Base-by-base conservation (phyloP, 2,329 filamentous ascomycete genomes). In the Fusarium sulawesiense region DNA sequence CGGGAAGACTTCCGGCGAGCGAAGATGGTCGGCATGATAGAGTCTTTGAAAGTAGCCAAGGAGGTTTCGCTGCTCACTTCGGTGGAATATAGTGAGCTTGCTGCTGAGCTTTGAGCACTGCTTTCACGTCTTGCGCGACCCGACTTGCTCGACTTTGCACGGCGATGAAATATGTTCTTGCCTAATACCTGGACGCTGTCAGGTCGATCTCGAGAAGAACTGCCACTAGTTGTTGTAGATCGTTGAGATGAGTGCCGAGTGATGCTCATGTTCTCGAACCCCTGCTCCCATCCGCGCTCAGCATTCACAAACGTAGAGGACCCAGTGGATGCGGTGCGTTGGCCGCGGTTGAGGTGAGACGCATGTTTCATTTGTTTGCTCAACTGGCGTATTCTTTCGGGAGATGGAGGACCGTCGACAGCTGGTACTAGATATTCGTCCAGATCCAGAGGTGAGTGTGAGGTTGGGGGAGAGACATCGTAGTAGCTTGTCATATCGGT, bases 141-240 rank as follows among this genome's bases (percentile, higher is more conserved):
- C 41, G 83, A 75, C 61, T 75, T 77, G 70, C 84, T 88, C 27
- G 84, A 77, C 61, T 76, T 80, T 67, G 81, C 82, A 59, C 83
- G 83, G 27, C 88, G 85, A 72, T 84, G 84, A 72, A 91, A 90
- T 32, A 91, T 81, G 40, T 83, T 83, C 79, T 87, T 88, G 56
- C 87, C 85, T 71, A 91, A 85, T 27, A 87, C 82, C 72, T 89
- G 87, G 16, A 88, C 79, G 69, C 87, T 89, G 30, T 91, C 88
- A 25, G 86, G 84, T 37, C 87, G 83, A 32, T 89, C 87, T 67
- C 82, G 82, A 20, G 83, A 81, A 44, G 83, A 82, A 78, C 85
- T 84, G 74, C 80, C 86, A 79, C 85, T 86, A 21, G 49, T 53
- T 20, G 81, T 80, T 16, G 81, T 84, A 14, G 88, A 90, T 47